Conservation (phyloP, 2,329 filamentous ascomycete species). For the Epichloe gansuensis region DNA sequence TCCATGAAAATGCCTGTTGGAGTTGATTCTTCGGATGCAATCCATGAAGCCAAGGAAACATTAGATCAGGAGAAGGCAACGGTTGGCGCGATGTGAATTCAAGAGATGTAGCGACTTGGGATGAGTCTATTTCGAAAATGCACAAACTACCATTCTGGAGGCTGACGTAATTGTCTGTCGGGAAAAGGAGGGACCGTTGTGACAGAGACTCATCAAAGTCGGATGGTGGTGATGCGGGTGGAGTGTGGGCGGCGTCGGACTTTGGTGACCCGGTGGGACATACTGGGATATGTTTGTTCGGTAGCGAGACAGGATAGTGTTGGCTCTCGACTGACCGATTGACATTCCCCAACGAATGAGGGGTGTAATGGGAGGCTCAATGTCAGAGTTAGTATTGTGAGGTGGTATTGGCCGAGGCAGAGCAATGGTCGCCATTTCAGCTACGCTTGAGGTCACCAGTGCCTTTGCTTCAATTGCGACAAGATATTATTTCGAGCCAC, state of each 20-base stretch:
- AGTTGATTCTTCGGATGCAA: slow-evolving; percentile 80
- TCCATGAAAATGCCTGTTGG: slow-evolving; percentile 83
- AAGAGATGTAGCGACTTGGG: slow-evolving; percentile 57
- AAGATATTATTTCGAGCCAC: background rate
- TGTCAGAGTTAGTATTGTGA: slow-evolving; percentile 31
- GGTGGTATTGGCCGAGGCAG: slow-evolving; percentile 35
- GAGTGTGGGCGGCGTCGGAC: slow-evolving; percentile 44
- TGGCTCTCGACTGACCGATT: slow-evolving; percentile 12
- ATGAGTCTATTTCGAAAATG: slow-evolving; percentile 62
- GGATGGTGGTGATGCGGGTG: slow-evolving; percentile 56
- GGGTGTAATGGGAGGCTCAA: slow-evolving; percentile 26
- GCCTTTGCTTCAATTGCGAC: background rate
- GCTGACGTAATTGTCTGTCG: slow-evolving; percentile 51
- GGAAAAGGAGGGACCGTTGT: slow-evolving; percentile 61
- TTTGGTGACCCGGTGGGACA: slow-evolving; percentile 67
- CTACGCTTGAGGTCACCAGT: background rate
- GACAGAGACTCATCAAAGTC: slow-evolving; percentile 36
- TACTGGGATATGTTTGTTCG: slow-evolving; percentile 83
- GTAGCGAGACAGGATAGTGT: slow-evolving; percentile 37
- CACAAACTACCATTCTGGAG: slow-evolving; percentile 40
- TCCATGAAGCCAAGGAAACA: slow-evolving; percentile 96
- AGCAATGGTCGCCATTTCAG: slow-evolving; percentile 42
- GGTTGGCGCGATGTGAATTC: slow-evolving; percentile 68
- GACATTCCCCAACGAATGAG: slow-evolving; percentile 26
- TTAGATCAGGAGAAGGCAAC: slow-evolving; percentile 68